Conservation (phyloP, 768 basidiomycete species). For the Chiua virens region DNA sequence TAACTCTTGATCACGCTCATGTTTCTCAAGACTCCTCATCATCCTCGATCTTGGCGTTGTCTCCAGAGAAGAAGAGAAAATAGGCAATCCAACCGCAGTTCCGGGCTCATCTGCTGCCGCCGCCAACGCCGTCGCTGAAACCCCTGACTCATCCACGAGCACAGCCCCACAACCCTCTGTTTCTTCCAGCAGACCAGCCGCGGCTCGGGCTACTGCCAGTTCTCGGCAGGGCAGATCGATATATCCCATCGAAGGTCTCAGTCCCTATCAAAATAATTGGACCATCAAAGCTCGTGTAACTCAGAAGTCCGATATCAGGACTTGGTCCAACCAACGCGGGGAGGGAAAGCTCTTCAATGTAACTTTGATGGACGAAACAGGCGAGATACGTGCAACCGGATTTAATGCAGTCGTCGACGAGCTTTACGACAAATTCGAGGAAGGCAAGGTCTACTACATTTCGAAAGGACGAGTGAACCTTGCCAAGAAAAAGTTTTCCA, state of each 20-base stretch:
- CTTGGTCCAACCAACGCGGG: conserved; percentile 86
- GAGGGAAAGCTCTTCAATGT: conserved; percentile 95
- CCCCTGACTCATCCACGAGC: conserved; percentile 30
- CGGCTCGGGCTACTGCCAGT: conserved; percentile 11
- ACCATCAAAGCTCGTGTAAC: conserved; percentile 94
- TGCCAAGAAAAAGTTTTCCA: conserved; percentile 96
- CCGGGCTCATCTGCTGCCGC: conserved; percentile 35
- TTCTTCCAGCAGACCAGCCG: conserved; percentile 17
- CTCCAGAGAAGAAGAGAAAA: conserved; percentile 58
- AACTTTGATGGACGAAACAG: conserved; percentile 92
- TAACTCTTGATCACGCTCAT: conserved; percentile 1
- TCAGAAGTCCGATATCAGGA: conserved; percentile 83
- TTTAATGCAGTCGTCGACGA: conserved; percentile 87
- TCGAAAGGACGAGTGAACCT: conserved; percentile 91
- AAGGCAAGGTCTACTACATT: conserved; percentile 90
- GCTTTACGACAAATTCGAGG: conserved; percentile 81
- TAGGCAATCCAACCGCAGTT: conserved; percentile 59
- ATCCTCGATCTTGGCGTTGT: conserved; percentile 66
- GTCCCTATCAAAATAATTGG: conserved; percentile 98
- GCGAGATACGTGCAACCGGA: conserved; percentile 86
- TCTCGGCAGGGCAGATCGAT: conserved; percentile 33
- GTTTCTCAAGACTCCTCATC: conserved; percentile 67
- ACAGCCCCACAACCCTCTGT: conserved; percentile 28
- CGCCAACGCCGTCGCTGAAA: conserved; percentile 20
- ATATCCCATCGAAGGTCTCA: conserved; percentile 91